These are phyloP conservation scores for Talaromyces sp. DNA, from an alignment of 2,329 filamentous ascomycete genomes.

Conservation along the genomic window DNA sequence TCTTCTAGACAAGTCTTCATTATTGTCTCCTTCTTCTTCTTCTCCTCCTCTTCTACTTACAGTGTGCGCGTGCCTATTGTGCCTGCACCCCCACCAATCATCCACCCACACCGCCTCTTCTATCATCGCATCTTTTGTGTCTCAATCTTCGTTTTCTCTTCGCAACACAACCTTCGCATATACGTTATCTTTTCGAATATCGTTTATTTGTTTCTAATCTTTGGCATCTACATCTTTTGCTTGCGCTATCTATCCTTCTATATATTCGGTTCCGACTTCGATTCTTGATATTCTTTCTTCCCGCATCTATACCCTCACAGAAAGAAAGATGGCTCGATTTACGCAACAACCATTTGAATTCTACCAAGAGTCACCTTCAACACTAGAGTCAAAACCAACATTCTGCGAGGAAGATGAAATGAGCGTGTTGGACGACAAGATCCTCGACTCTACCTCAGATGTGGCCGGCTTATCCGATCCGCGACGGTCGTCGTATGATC, in stretches of 20 bases:
- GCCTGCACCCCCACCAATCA: constrained; percentile 18
- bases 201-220: constrained; percentile 11
- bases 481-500: constrained; percentile 45
- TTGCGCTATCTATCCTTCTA: constrained; percentile 2
- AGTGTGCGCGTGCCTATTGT: constrained; percentile 13
- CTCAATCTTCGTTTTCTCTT: constrained; percentile 9
- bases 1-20: not conserved
- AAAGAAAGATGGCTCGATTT: constrained; percentile 39
- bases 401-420: constrained; percentile 51
- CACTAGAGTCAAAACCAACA: constrained; percentile 41
- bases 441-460: constrained; percentile 49
- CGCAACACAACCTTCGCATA: constrained; percentile 5
- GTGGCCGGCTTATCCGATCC: constrained; percentile 47
- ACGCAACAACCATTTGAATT: constrained; percentile 43
- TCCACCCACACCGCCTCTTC: constrained; percentile 19
- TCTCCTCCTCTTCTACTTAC: constrained; percentile 1
- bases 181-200: constrained; percentile 7
- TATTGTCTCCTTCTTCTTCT: not conserved
- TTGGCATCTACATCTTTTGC: not conserved
- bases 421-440: constrained; percentile 49
- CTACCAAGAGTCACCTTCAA: constrained; percentile 43
- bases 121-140: constrained; percentile 8
- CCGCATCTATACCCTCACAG: constrained; percentile 21
- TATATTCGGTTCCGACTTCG: constrained; percentile 14
- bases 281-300: constrained; percentile 19